phyloP scores from a whole-genome alignment of 2,329 filamentous ascomycete genomes.

The Cladosporium sp. region DNA sequence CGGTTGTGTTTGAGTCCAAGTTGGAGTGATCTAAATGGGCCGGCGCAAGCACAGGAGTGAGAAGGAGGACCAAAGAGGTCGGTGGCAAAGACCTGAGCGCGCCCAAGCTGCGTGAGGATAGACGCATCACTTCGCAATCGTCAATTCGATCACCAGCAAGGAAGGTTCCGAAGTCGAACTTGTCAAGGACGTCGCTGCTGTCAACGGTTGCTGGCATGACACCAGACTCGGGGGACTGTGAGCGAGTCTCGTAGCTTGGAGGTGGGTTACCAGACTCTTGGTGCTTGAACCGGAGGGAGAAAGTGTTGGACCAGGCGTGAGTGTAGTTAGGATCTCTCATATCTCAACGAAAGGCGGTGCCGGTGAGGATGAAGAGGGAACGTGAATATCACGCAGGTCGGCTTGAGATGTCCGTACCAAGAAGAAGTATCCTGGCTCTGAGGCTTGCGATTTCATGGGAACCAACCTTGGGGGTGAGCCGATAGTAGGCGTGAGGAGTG shows the following conservation, averaged over 20 bases:
- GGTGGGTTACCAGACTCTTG: constrained; percentile 6
- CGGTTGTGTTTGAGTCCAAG: constrained; percentile 41
- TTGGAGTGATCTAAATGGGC: constrained; percentile 38
- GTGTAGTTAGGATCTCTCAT: constrained; percentile 23
- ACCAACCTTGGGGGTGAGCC: constrained; percentile 20
- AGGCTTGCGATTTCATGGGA: constrained; percentile 23
- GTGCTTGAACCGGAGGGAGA: constrained; percentile 20
- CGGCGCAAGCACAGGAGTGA: constrained; percentile 41
- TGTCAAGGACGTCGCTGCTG: background rate
- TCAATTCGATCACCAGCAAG: background rate
- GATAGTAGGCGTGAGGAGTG: constrained; percentile 19
- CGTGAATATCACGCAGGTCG: constrained; percentile 24
- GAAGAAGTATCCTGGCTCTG: constrained; percentile 12
- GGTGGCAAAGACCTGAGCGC: constrained; percentile 38
- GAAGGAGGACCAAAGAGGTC: constrained; percentile 45
- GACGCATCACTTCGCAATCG: constrained; percentile 17
- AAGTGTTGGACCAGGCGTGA: constrained; percentile 19
- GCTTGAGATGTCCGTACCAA: constrained; percentile 20
- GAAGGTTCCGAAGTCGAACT: background rate
- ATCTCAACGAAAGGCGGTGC: constrained; percentile 23
- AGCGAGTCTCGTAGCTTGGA: background rate
- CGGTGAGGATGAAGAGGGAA: constrained; percentile 24
- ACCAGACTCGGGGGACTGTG: background rate
- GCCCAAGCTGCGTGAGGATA: constrained; percentile 20
- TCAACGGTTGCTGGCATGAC: background rate